Base-by-base conservation (phyloP, 768 basidiomycete genomes). In the Auriscalpium vulgare region DNA sequence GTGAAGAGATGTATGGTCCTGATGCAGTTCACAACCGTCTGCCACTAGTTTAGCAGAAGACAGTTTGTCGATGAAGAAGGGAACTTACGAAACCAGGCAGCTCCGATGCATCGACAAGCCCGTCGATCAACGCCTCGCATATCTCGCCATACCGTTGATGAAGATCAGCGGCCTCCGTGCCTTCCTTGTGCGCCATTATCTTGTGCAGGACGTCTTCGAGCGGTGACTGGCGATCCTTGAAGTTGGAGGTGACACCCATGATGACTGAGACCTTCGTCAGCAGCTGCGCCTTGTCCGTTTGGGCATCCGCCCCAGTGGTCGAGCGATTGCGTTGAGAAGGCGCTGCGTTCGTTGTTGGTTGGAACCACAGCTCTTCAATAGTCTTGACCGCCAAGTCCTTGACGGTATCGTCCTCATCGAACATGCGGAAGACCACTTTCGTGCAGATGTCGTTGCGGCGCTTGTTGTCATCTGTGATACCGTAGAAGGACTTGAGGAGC, bases 391-490 rank as follows among this genome's bases (percentile, higher is more conserved):
- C 92, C 14, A 97, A 79, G 52, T 97, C 95, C 75, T 91, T 95
- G 60, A 99, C 91, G 0, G 84, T 84, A 47, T 97, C 94, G 66
- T 99, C 97, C 66, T 97, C 93, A 62, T 99, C 97, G 44, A 86
- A 67, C 76, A 93, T 88, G 13, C 95, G 83, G 37, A 86, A 73
- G 3, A 97, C 85, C 19, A 99, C 78, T 55, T 85, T 83, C 1
- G 81, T 83, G 58, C 87, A 83, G 50, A 97, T 93, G 63, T 97
- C 92, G 43, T 86, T 78, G 35, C 81, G 81, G 37, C 84, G 80
- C 13, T 68, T 65, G 37, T 77, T 73, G 51, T 86, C 82, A 14
- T 81, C 75, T 2, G 84, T 82, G 17, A 84, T 80, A 2, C 69
- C 63, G 65, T 95, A 95, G 61, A 93, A 88, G 0, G 83, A 79